Conservation (phyloP, 164 flowering plant species). For the Sextonia rubra region DNA sequence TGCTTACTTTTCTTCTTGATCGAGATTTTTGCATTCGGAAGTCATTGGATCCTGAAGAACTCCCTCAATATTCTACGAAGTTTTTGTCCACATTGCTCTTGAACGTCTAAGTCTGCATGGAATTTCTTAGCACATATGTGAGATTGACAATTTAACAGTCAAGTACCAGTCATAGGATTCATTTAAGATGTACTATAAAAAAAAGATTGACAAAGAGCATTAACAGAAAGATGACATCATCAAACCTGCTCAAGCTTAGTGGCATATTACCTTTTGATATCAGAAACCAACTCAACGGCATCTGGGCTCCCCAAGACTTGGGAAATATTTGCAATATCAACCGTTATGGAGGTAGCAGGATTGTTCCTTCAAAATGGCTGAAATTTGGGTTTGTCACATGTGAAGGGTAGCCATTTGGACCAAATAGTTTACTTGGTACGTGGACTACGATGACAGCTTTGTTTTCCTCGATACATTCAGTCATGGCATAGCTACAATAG, state of each 20-base stretch:
- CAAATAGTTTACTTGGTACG: too few species aligned
- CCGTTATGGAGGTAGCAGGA: slow-evolving; percentile 12
- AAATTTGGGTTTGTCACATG: too few species aligned
- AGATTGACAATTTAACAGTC: slow-evolving; percentile 42
- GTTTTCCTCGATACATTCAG: too few species aligned
- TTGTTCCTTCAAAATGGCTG: slow-evolving; percentile 43
- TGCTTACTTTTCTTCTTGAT: slow-evolving; percentile 40
- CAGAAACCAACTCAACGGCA: slow-evolving; percentile 52
- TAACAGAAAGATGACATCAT: background rate
- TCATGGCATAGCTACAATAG: too few species aligned
- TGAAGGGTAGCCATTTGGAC: too few species aligned
- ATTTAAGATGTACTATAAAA: too few species aligned
- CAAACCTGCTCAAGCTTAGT: slow-evolving; percentile 65
- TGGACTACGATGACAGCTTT: too few species aligned
- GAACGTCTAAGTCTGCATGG: slow-evolving; percentile 69
- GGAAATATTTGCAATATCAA: slow-evolving; percentile 35
- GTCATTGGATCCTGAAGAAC: slow-evolving; percentile 58
- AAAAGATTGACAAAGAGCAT: background rate
- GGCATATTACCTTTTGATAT: slow-evolving; percentile 62
- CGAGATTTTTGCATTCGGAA: slow-evolving; percentile 35
- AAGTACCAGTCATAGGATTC: background rate
- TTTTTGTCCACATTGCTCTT: slow-evolving; percentile 75
- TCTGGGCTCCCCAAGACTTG: slow-evolving; percentile 48
- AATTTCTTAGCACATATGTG: slow-evolving; percentile 70
- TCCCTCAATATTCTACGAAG: slow-evolving; percentile 64